A percentile compares a stretch with the other conserved stretches of the same genome.
Evolutionary conservation across 495 filamentous ascomycete genomes (phyloP).

Genomic region (Aspergillus indologenus): DNA sequence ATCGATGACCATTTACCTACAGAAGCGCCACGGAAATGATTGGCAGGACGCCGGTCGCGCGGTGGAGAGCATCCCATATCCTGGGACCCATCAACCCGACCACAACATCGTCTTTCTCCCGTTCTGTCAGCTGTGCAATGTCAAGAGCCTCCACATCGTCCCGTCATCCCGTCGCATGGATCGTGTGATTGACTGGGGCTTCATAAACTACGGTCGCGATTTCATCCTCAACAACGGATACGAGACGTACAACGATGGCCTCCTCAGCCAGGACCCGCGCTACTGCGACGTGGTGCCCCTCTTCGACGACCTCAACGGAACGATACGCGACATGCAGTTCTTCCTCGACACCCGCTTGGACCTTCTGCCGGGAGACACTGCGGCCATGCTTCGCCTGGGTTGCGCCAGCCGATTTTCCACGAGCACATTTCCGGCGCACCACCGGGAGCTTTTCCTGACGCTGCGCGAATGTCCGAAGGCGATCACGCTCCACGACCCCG

Average conservation of each 20-base stretch:
- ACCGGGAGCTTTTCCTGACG: no score
- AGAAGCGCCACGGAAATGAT: background rate
- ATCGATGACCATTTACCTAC: slow-evolving; percentile 1
- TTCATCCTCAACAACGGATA: slow-evolving; percentile 13
- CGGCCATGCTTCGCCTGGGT: background rate
- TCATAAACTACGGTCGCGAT: slow-evolving; percentile 7
- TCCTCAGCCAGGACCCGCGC: background rate
- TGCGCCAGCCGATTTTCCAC: no score
- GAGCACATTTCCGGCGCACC: no score
- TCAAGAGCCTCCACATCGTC: background rate
- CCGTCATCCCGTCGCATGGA: background rate
- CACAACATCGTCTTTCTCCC: slow-evolving; percentile 10
- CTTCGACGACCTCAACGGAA: slow-evolving; percentile 5
- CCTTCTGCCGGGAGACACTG: background rate
- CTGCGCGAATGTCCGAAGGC: background rate
- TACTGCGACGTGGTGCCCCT: background rate
- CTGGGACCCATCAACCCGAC: background rate
- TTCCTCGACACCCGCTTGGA: slow-evolving; percentile 7
- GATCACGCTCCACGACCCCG: background rate
- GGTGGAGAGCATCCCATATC: slow-evolving; percentile 7
- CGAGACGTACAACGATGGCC: background rate
- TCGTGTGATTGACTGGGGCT: background rate
- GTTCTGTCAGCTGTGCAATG: slow-evolving; percentile 4
- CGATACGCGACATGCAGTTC: no score
- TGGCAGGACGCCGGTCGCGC: slow-evolving; percentile 12